Evolutionary conservation across 2,329 filamentous ascomycete species (phyloP).

Genomic region (Dothidotthia symphoricarpi): DNA sequence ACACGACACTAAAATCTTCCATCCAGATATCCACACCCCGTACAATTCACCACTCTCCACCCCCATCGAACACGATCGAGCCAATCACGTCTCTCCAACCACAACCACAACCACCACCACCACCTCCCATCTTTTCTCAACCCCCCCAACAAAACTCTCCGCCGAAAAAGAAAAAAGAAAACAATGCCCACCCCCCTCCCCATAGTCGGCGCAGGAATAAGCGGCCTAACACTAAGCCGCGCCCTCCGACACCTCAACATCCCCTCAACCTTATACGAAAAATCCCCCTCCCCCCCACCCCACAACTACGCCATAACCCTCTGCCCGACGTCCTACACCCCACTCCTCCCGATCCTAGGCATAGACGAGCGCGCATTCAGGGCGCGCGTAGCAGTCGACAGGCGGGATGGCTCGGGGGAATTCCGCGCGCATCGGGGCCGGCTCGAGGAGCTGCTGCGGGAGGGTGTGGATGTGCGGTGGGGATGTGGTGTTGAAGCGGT

Average conservation of each 20-base stretch:
- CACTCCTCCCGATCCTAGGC: constrained; percentile 33
- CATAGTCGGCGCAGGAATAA: constrained; percentile 49
- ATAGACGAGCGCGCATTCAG: constrained; percentile 35
- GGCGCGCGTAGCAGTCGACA: constrained; percentile 34
- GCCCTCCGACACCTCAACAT: constrained; percentile 38
- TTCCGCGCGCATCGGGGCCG: constrained; percentile 41
- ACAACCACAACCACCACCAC: no score
- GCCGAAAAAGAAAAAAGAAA: no score
- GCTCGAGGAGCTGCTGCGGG: constrained; percentile 37
- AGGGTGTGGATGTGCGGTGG: constrained; percentile 41
- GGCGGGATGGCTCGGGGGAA: constrained; percentile 23
- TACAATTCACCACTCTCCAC: no score
- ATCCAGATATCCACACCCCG: no score
- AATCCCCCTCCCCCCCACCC: constrained; percentile 20
- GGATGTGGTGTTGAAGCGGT: constrained; percentile 23
- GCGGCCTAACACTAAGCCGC: constrained; percentile 44
- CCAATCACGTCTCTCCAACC: no score
- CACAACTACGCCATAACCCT: constrained; percentile 45
- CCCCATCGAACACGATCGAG: no score
- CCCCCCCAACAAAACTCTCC: no score
- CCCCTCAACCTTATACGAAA: constrained; percentile 36
- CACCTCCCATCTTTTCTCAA: no score
- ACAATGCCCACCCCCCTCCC: no score
- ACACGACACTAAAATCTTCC: no score
- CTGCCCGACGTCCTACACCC: constrained; percentile 30